Evolutionary conservation across 805 yeast genomes (phyloP).

Genomic region (Ogataea corticis): DNA sequence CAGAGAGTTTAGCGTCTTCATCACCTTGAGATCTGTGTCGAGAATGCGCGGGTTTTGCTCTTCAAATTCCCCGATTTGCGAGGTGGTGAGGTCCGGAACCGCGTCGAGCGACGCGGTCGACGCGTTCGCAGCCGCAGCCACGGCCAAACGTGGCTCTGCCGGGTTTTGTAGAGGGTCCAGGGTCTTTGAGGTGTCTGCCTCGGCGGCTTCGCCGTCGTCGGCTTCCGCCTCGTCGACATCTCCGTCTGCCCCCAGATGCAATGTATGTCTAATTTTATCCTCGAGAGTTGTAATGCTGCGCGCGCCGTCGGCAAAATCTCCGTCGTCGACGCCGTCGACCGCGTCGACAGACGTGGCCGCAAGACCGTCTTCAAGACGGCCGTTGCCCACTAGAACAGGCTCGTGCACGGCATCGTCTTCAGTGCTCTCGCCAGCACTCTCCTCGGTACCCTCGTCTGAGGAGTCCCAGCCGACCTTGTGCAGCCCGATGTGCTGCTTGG

Average conservation of each 20-base stretch:
- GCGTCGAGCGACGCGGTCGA: too few relatives aligned
- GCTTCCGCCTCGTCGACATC: background rate
- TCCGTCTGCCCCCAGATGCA: background rate
- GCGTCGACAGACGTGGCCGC: too few relatives aligned
- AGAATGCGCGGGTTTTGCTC: slow-evolving; percentile 11
- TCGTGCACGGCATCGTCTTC: slow-evolving; percentile 3
- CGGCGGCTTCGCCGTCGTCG: background rate
- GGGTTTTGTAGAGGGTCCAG: slow-evolving; percentile 13
- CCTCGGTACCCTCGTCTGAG: slow-evolving; percentile 13
- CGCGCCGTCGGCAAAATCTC: background rate
- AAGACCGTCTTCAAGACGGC: too few relatives aligned
- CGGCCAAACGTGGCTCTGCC: too few relatives aligned
- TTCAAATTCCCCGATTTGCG: slow-evolving; percentile 22
- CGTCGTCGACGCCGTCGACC: too few relatives aligned
- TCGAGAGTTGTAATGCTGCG: slow-evolving; percentile 8
- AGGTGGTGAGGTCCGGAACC: slow-evolving; percentile 1
- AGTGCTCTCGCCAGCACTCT: too few relatives aligned
- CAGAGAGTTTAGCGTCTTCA: slow-evolving; percentile 15
- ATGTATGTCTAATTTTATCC: slow-evolving; percentile 7
- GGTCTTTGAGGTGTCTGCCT: slow-evolving; percentile 2
- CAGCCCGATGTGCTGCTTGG: background rate
- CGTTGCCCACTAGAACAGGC: too few relatives aligned
- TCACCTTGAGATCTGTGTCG: slow-evolving; percentile 18
- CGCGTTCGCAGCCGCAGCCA: too few relatives aligned
- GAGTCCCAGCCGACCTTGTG: slow-evolving; percentile 12